Percentiles rank a stretch among this genome's conserved stretches.
Conservation (phyloP, 2,329 filamentous ascomycete species). For the Pseudopyrenochaeta lycopersici region DNA sequence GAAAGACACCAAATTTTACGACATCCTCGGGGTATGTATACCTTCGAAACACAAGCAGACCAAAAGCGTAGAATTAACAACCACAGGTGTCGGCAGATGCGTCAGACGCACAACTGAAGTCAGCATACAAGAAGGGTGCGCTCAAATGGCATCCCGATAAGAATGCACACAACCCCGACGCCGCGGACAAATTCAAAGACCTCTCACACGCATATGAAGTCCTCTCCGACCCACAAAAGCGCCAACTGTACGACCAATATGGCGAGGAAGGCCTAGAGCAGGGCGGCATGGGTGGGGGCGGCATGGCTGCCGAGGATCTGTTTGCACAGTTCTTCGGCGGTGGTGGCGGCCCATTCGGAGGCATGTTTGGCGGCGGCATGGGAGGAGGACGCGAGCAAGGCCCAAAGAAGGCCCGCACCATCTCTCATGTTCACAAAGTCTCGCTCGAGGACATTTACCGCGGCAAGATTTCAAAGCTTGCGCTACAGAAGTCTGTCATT, state of each 20-base stretch:
- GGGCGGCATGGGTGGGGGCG: conserved; percentile 78
- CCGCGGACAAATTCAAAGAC: conserved; percentile 98
- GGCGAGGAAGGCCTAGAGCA: conserved; percentile 93
- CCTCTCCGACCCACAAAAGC: conserved; percentile 91
- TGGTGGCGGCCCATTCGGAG: conserved; percentile 72
- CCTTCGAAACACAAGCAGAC: conserved; percentile 34
- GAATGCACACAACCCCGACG: conserved; percentile 91
- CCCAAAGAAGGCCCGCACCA: conserved; percentile 91
- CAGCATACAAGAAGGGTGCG: conserved; percentile 84
- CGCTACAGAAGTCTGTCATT: conserved; percentile 96
- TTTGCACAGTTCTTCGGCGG: conserved; percentile 95
- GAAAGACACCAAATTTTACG: conserved; percentile 82
- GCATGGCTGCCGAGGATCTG: conserved; percentile 95
- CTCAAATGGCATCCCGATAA: conserved; percentile 93
- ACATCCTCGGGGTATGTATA: conserved; percentile 73
- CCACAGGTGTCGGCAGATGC: conserved; percentile 77
- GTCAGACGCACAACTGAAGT: conserved; percentile 87
- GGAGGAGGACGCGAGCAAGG: conserved; percentile 81
- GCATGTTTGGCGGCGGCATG: conserved; percentile 62
- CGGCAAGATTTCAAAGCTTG: conserved; percentile 96
- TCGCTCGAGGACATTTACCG: conserved; percentile 97
- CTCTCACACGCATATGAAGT: conserved; percentile 95
- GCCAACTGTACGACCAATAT: conserved; percentile 93
- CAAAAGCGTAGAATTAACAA: conserved; percentile 21
- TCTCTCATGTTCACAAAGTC: conserved; percentile 98